A percentile compares a stretch with the other conserved stretches of the same genome.
Evolutionary conservation across 306 rosid species (phyloP).

Genomic region (Cicer pinnatifidum): DNA sequence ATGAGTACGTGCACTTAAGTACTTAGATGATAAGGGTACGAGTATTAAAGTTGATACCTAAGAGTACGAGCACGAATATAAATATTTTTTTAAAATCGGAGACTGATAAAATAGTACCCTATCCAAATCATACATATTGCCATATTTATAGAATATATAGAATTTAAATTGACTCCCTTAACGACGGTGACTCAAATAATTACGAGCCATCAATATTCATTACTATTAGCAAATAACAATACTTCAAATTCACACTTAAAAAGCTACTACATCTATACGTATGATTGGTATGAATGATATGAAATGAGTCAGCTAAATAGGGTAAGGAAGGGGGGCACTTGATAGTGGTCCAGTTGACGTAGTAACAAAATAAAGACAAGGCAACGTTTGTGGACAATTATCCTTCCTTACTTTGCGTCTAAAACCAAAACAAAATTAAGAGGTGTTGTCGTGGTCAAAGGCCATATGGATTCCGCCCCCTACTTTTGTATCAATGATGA

Average conservation of each 20-base stretch:
- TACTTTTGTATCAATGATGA: neutral
- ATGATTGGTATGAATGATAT: constrained; percentile 9
- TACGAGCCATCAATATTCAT: neutral
- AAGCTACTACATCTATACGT: neutral
- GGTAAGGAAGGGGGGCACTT: neutral
- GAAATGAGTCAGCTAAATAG: constrained; percentile 23
- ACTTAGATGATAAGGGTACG: no score
- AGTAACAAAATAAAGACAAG: constrained; percentile 17
- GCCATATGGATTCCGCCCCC: constrained; percentile 18
- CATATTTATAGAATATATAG: no score
- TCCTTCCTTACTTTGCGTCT: constrained; percentile 36
- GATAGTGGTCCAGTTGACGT: neutral
- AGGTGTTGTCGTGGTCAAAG: neutral
- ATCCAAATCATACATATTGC: no score
- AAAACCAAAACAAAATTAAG: constrained; percentile 25
- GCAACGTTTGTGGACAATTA: constrained; percentile 26
- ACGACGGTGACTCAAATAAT: no score
- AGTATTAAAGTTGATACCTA: no score
- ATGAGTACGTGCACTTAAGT: no score
- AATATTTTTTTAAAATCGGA: no score
- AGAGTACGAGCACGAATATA: no score
- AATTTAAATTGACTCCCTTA: no score
- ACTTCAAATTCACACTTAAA: neutral
- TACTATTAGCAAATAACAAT: neutral
- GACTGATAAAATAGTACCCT: no score